Conservation (phyloP, 2,329 filamentous ascomycete species). For the Diaporthe eres region DNA sequence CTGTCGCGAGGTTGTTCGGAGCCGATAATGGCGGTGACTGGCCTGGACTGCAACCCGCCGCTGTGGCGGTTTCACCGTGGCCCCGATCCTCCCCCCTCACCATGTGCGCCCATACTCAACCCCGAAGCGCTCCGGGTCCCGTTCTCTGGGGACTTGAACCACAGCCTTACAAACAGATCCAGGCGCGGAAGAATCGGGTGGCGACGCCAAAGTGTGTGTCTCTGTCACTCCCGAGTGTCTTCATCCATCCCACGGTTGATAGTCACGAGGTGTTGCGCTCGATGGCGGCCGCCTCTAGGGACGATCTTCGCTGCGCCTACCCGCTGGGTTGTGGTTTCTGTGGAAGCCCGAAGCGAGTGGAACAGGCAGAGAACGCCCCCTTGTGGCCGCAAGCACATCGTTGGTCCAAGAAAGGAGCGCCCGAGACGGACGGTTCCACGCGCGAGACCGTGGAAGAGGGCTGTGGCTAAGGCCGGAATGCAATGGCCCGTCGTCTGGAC, state of each 20-base stretch:
- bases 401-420: not conserved
- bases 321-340: constrained; percentile 36
- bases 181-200: not conserved
- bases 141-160: not conserved
- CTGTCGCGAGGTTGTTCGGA: not conserved
- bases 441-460: not conserved
- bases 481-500: constrained; percentile 4
- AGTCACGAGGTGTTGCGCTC: not conserved
- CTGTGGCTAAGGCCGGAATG: constrained; percentile 10
- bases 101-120: not conserved
- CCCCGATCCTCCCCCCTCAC: not conserved
- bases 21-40: constrained; percentile 5
- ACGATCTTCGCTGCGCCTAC: constrained; percentile 12
- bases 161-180: not conserved
- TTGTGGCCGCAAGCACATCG: not conserved
- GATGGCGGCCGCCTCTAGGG: not conserved
- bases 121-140: not conserved
- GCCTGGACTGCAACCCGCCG: constrained; percentile 33
- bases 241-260: not conserved
- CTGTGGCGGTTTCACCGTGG: constrained; percentile 39
- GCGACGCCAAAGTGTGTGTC: not conserved
- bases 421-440: not conserved
- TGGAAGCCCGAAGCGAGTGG: constrained; percentile 14
- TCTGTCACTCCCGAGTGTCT: not conserved
- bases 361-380: not conserved